Conservation (phyloP, 2,329 filamentous ascomycete species). For the Ophiobolus disseminans region DNA sequence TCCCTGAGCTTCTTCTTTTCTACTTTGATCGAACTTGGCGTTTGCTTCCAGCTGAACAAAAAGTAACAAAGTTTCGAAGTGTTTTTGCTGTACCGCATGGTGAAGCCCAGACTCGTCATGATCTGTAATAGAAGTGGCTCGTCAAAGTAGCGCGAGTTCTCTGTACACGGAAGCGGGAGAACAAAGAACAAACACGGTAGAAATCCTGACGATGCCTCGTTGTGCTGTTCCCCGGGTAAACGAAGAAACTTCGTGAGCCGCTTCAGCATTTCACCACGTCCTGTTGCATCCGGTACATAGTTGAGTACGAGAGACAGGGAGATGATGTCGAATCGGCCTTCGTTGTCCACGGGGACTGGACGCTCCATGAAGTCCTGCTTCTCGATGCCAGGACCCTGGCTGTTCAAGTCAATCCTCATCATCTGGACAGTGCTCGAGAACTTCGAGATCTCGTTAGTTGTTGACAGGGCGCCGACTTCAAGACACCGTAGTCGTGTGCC, state of each 20-base stretch:
- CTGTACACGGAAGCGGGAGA: slow-evolving; percentile 83
- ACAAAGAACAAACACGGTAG: slow-evolving; percentile 83
- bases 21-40: slow-evolving; percentile 53
- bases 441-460: slow-evolving; percentile 80
- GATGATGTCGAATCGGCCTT: slow-evolving; percentile 82
- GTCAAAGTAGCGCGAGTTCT: slow-evolving; percentile 89
- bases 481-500: slow-evolving; percentile 67
- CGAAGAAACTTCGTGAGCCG: slow-evolving; percentile 45
- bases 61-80: slow-evolving; percentile 88
- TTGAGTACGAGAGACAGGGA: slow-evolving; percentile 93
- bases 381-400: slow-evolving; percentile 78
- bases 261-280: slow-evolving; percentile 82
- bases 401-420: slow-evolving; percentile 87
- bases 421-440: slow-evolving; percentile 72
- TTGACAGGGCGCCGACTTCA: slow-evolving; percentile 88
- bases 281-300: slow-evolving; percentile 80
- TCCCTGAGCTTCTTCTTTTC: slow-evolving; percentile 79
- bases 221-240: slow-evolving; percentile 5
- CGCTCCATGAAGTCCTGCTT: slow-evolving; percentile 95
- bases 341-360: slow-evolving; percentile 68
- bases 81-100: slow-evolving; percentile 69
- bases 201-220: slow-evolving; percentile 3
- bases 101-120: slow-evolving; percentile 79
- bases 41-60: slow-evolving; percentile 70
- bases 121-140: slow-evolving; percentile 72